These are phyloP conservation scores for Coelastrella sp. DNA, from an alignment of 139 green algal species.

Conservation along the genomic window DNA sequence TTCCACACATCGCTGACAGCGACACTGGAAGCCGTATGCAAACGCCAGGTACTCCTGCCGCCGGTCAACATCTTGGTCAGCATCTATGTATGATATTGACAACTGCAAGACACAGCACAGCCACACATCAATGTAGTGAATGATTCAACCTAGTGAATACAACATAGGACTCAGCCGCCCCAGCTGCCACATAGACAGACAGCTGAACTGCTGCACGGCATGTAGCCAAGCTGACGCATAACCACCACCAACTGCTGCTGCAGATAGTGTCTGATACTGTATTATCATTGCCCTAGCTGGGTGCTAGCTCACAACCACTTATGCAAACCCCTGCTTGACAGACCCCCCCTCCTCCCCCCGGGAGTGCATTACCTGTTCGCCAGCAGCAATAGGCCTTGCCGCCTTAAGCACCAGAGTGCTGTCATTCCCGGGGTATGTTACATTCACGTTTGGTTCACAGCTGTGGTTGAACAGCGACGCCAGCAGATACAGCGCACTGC, in stretches of 20 bases:
- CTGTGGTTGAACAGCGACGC: conserved; percentile 69
- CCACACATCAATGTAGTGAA: conserved; percentile 41
- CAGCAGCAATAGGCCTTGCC: conserved; percentile 46
- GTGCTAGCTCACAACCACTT: no score
- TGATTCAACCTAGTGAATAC: background rate
- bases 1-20: conserved; percentile 44
- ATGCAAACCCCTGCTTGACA: no score
- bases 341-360: no score
- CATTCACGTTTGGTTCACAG: conserved; percentile 64
- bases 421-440: conserved; percentile 65
- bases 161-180: background rate
- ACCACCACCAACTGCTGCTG: no score
- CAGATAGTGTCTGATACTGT: no score
- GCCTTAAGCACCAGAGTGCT: conserved; percentile 48
- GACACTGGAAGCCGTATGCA: conserved; percentile 56
- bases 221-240: no score
- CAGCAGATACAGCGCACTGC: conserved; percentile 72
- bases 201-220: no score
- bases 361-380: conserved; percentile 36
- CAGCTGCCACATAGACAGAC: no score
- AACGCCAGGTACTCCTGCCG: conserved; percentile 54
- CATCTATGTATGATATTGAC: conserved; percentile 64
- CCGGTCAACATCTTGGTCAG: conserved; percentile 25
- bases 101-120: conserved; percentile 47
- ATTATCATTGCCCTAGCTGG: no score